Base-by-base conservation (phyloP, 169 alveolate species). In the Babesia microti region DNA sequence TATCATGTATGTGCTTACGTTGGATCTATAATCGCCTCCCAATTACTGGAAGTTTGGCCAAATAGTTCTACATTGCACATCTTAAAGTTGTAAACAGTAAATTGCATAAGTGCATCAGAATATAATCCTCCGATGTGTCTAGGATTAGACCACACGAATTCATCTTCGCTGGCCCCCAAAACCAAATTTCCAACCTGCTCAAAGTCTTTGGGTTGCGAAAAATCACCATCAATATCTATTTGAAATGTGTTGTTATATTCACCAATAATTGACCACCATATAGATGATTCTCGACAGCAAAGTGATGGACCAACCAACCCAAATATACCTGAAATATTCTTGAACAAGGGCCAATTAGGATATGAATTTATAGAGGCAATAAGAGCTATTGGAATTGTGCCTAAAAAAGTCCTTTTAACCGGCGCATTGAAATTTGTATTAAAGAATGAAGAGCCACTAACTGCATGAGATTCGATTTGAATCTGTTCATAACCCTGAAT, bases 101-200 rank as follows among this genome's bases (percentile, higher is more conserved):
- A 76, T 27, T 66, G 78, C 41, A 58, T 36, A 22, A 52, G 45
- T 0, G 86, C 66, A 12, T 76, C 79, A 0, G 78, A 66, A 52
- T 59, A 70, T 5, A 76, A 56, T 5, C 86, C 86, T 3, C 82
- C 86, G 14, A 63, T 28, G 40, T 76, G 83, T 34, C 86, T 48
- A 3, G 59, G 56, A 37, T 76, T 82, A 2, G 83, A 36, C 86
- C 86, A 76, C 11, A 58, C 22, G 2, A 76, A 50, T 0, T 40
- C 72, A 7, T 29, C 41, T 12, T 24, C 33, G 12, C 23, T 29
- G 12, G 12, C 11, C 11, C 11, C 3, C 30, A 22, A n/a, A 12
- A 12, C n/a, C 11, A 17, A 12, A 3, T 23, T 42, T 4, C 15
- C n/a, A 24, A 14, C 41, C 29, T 33, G 12, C 21, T 14, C 42